A percentile compares a stretch with the other conserved stretches of the same genome.
Conservation (phyloP, 2,329 filamentous ascomycete genomes). For the Pseudocercospora ulei region DNA sequence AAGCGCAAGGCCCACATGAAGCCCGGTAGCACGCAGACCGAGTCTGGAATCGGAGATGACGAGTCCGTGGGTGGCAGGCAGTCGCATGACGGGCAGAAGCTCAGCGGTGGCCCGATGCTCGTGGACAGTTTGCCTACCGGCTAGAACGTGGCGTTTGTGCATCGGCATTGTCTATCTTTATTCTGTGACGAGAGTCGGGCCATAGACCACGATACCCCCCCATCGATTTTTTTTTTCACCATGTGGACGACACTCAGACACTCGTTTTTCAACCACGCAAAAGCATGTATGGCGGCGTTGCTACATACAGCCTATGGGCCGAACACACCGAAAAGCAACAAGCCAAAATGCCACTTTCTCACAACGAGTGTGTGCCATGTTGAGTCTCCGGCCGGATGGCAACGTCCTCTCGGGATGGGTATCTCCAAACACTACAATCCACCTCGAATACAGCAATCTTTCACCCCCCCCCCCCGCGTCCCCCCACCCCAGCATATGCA, state of each 20-base stretch:
- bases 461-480: no score
- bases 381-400: neutral
- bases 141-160: no score
- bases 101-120: constrained; percentile 27
- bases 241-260: neutral
- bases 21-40: constrained; percentile 26
- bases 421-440: constrained; percentile 8
- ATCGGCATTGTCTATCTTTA: no score
- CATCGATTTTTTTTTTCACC: no score
- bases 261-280: neutral
- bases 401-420: constrained; percentile 10
- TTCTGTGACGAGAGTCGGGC: no score
- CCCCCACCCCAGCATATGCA: constrained; percentile 1
- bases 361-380: constrained; percentile 11
- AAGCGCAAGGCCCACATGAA: constrained; percentile 33
- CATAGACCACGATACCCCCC: no score
- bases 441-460: constrained; percentile 7
- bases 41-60: constrained; percentile 13
- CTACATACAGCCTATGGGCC: constrained; percentile 8
- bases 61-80: constrained; percentile 10
- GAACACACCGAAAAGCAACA: constrained; percentile 3
- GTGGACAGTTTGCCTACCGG: constrained; percentile 26
- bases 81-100: constrained; percentile 6
- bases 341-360: neutral
- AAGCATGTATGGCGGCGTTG: constrained; percentile 8